Percentiles rank a stretch among this genome's conserved stretches.
These are phyloP conservation scores for Elaeagnus macrophylla DNA, from an alignment of 306 rosid species.

Conservation along the genomic window DNA sequence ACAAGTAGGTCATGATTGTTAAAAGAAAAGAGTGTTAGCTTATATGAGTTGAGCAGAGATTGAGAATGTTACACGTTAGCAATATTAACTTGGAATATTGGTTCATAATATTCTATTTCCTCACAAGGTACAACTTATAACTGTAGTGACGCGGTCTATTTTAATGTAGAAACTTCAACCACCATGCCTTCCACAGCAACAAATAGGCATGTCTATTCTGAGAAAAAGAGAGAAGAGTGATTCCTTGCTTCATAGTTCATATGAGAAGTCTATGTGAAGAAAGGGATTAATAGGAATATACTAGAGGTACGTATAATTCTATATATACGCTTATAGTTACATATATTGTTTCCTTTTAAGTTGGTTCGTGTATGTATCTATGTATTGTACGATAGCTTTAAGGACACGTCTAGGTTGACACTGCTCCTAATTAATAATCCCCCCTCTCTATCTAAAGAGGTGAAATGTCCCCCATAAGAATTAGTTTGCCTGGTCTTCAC, in stretches of 20 bases:
- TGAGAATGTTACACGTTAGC: too few relatives aligned
- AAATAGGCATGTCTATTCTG: neutral
- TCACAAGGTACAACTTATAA: too few relatives aligned
- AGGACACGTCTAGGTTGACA: constrained; percentile 62
- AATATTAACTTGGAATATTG: too few relatives aligned
- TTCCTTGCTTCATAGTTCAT: constrained; percentile 22
- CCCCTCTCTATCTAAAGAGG: constrained; percentile 36
- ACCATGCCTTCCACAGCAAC: neutral
- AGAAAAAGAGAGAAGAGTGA: constrained; percentile 17
- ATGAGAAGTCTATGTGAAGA: constrained; percentile 38
- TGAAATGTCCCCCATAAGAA: constrained; percentile 50
- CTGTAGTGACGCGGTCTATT: too few relatives aligned
- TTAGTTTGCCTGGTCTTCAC: constrained; percentile 69
- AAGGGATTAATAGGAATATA: constrained; percentile 20
- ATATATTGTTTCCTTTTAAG: neutral
- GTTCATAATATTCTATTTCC: too few relatives aligned
- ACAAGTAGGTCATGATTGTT: too few relatives aligned
- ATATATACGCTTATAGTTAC: neutral
- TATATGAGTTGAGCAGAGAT: too few relatives aligned
- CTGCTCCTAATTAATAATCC: constrained; percentile 23
- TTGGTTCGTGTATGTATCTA: constrained; percentile 40
- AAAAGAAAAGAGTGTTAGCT: too few relatives aligned
- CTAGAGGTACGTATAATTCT: constrained; percentile 10
- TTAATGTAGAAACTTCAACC: constrained; percentile 1
- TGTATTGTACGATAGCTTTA: constrained; percentile 37